phyloP scores from a whole-genome alignment of 2,329 filamentous ascomycete genomes.

The Microdochium paspali region DNA sequence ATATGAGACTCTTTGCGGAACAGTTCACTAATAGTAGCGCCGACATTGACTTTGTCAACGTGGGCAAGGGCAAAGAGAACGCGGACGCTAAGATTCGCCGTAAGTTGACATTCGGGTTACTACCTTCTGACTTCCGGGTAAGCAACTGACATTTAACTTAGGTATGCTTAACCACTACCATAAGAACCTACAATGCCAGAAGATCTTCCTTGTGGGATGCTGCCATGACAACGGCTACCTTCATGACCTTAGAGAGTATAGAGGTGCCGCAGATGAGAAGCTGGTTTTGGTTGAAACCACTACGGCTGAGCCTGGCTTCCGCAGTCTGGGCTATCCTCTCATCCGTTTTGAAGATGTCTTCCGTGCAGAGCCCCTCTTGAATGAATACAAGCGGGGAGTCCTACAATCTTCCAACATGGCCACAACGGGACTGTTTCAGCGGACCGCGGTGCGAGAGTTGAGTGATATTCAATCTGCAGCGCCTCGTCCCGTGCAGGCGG shows the following conservation, averaged over 20 bases:
- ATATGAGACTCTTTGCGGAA: slow-evolving; percentile 21
- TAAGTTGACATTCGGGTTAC: slow-evolving; percentile 6
- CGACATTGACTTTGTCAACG: slow-evolving; percentile 24
- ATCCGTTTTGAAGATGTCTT: slow-evolving; percentile 21
- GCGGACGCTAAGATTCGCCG: slow-evolving; percentile 21
- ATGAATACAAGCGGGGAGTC: slow-evolving; percentile 16
- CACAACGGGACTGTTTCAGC: background rate
- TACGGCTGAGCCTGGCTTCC: slow-evolving; percentile 19
- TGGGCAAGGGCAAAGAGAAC: slow-evolving; percentile 24
- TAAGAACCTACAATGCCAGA: slow-evolving; percentile 21
- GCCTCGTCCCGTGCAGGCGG: slow-evolving; percentile 10
- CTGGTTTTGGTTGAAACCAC: slow-evolving; percentile 21
- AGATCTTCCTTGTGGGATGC: slow-evolving; percentile 21
- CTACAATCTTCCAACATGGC: slow-evolving; percentile 1
- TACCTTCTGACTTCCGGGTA: too few species aligned
- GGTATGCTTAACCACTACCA: slow-evolving; percentile 23
- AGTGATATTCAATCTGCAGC: slow-evolving; percentile 1
- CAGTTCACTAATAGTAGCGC: slow-evolving; percentile 22
- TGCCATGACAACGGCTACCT: slow-evolving; percentile 25
- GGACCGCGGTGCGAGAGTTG: background rate
- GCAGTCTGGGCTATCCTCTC: slow-evolving; percentile 19
- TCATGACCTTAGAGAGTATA: slow-evolving; percentile 22
- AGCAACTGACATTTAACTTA: too few species aligned
- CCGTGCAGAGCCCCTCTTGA: slow-evolving; percentile 17
- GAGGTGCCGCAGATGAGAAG: slow-evolving; percentile 12